A percentile compares a stretch with the other conserved stretches of the same genome.
These are phyloP conservation scores for Populus tremula DNA, from an alignment of 345 rosid species.

Conservation along the genomic window DNA sequence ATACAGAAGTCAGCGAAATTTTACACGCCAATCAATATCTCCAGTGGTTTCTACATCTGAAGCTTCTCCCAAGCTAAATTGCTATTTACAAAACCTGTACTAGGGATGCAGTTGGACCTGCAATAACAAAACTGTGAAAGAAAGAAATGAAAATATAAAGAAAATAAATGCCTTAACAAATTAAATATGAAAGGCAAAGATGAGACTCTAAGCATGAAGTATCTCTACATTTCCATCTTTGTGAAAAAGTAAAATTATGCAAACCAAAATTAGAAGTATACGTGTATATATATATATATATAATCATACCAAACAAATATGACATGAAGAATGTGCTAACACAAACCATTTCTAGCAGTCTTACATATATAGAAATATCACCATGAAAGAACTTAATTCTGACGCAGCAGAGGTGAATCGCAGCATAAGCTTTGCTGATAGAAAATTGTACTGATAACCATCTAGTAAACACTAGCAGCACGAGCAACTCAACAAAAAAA, in stretches of 20 bases:
- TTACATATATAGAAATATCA: background rate
- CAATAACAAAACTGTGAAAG: background rate
- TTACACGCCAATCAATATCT: slow-evolving; percentile 19
- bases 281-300: background rate
- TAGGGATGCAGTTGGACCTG: slow-evolving; percentile 21
- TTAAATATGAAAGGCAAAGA: background rate
- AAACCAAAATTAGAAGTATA: background rate
- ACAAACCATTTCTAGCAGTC: background rate
- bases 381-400: background rate
- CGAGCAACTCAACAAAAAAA: background rate
- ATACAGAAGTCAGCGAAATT: slow-evolving; percentile 10
- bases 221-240: background rate
- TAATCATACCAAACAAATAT: background rate
- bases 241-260: background rate
- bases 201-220: background rate
- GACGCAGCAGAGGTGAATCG: background rate
- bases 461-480: background rate
- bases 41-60: slow-evolving; percentile 2
- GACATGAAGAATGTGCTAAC: background rate
- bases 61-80: slow-evolving; percentile 15
- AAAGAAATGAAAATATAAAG: background rate
- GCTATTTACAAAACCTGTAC: slow-evolving; percentile 27
- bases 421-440: background rate
- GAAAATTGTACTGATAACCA: background rate
- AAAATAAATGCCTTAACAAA: background rate